A percentile compares a stretch with the other conserved stretches of the same genome.
These are phyloP conservation scores for Kitagawia praeruptora DNA, from an alignment of 129 eudicot genomes.

Conservation along the genomic window DNA sequence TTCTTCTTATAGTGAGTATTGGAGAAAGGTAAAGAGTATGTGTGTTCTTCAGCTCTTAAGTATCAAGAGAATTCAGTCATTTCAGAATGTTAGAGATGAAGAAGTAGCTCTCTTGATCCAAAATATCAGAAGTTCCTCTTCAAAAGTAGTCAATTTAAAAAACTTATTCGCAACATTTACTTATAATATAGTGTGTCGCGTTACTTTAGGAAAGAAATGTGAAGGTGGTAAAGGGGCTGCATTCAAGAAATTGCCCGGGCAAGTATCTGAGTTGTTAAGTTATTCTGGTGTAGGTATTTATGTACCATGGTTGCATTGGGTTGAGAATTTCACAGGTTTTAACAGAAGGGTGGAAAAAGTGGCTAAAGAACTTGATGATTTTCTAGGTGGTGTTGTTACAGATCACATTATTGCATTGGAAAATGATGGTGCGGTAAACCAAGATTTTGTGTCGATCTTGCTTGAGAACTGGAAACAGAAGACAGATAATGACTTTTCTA, in stretches of 20 bases:
- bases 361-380: slow-evolving; percentile 20
- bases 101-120: slow-evolving; percentile 19
- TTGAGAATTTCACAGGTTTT: slow-evolving; percentile 14
- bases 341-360: neutral
- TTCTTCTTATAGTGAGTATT: slow-evolving; percentile 29
- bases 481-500: neutral
- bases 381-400: slow-evolving; percentile 23
- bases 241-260: too few relatives aligned
- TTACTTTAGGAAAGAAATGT: slow-evolving; percentile 11
- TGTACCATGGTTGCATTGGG: too few relatives aligned
- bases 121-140: neutral
- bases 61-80: slow-evolving; percentile 18
- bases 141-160: slow-evolving; percentile 2
- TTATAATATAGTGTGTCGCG: slow-evolving; percentile 18
- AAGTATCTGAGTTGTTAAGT: too few relatives aligned
- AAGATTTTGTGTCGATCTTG: too few relatives aligned
- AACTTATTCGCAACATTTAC: neutral
- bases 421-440: neutral
- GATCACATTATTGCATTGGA: slow-evolving; percentile 13
- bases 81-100: slow-evolving; percentile 21
- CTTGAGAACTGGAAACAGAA: slow-evolving; percentile 23
- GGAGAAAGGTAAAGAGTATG: slow-evolving; percentile 27
- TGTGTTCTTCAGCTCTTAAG: slow-evolving; percentile 18
- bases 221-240: too few relatives aligned
- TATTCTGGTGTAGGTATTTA: too few relatives aligned